These are phyloP conservation scores for Peronospora destructor DNA, from an alignment of 352 stramenopile species.

Conservation along the genomic window DNA sequence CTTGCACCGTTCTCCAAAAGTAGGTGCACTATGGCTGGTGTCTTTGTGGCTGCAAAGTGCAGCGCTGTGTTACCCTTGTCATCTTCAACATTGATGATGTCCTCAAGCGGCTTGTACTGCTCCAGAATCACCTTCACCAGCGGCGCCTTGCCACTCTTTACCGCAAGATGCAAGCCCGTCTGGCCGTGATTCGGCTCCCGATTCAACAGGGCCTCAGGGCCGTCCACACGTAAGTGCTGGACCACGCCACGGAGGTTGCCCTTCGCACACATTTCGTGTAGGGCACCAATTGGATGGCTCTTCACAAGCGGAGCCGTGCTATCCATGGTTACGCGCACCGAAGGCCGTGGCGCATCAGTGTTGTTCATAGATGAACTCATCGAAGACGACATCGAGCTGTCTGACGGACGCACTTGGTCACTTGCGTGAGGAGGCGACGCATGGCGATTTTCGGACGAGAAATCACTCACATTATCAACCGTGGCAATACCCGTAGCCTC, in stretches of 20 bases:
- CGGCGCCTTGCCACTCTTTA: constrained; percentile 78
- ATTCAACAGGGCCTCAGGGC: constrained; percentile 51
- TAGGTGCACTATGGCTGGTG: constrained; percentile 71
- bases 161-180: constrained; percentile 69
- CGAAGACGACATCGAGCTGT: constrained; percentile 30
- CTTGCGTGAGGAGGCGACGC: constrained; percentile 25
- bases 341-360: constrained; percentile 44
- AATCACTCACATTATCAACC: constrained; percentile 53
- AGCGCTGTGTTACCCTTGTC: constrained; percentile 85
- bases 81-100: constrained; percentile 80
- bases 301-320: constrained; percentile 61
- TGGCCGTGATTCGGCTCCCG: constrained; percentile 83
- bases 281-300: constrained; percentile 68
- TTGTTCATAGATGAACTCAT: constrained; percentile 34
- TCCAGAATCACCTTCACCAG: constrained; percentile 80
- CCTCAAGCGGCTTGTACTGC: constrained; percentile 69
- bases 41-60: constrained; percentile 85
- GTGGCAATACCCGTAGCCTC: constrained; percentile 42
- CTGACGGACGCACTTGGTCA: constrained; percentile 34
- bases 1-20: constrained; percentile 70
- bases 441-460: constrained; percentile 24
- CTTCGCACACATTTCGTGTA: constrained; percentile 76
- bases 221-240: constrained; percentile 69
- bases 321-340: constrained; percentile 68
- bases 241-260: constrained; percentile 73